Conservation (phyloP, 140 eudicot species). For the Erigeron philadelphicus region DNA sequence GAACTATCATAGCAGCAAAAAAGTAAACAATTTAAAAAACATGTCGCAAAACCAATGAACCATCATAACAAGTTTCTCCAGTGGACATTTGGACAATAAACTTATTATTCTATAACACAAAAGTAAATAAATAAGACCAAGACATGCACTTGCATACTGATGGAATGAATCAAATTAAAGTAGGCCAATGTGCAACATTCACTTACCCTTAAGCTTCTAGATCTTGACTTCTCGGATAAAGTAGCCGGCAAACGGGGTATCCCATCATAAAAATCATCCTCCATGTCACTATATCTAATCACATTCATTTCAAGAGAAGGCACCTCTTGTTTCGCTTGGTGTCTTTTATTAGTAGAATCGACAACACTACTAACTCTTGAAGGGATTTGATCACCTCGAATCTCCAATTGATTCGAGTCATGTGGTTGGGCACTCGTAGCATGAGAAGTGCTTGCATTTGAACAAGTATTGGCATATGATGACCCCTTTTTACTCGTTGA, state of each 20-base stretch:
- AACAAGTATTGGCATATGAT: conserved; percentile 20
- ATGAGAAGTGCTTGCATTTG: conserved; percentile 23
- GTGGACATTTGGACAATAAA: neutral
- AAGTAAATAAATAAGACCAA: neutral
- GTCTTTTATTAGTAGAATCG: conserved; percentile 13
- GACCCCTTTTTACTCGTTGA: conserved; percentile 23
- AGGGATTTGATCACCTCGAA: conserved; percentile 21
- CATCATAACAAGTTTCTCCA: neutral
- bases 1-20: too few relatives aligned
- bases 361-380: conserved; percentile 4
- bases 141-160: neutral
- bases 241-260: conserved; percentile 50
- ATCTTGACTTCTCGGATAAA: conserved; percentile 39
- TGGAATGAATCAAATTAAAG: neutral
- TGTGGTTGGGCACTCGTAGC: conserved; percentile 10
- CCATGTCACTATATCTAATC: conserved; percentile 27
- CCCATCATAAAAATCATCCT: conserved; percentile 66
- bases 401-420: conserved; percentile 30
- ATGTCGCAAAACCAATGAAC: neutral
- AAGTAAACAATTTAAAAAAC: too few relatives aligned
- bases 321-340: conserved; percentile 29
- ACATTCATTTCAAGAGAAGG: conserved; percentile 19
- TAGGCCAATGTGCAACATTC: conserved; percentile 12
- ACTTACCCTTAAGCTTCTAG: conserved; percentile 42
- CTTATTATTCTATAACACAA: neutral